These are phyloP conservation scores for Venturia oleaginea DNA, from an alignment of 2,329 filamentous ascomycete genomes.

Conservation along the genomic window DNA sequence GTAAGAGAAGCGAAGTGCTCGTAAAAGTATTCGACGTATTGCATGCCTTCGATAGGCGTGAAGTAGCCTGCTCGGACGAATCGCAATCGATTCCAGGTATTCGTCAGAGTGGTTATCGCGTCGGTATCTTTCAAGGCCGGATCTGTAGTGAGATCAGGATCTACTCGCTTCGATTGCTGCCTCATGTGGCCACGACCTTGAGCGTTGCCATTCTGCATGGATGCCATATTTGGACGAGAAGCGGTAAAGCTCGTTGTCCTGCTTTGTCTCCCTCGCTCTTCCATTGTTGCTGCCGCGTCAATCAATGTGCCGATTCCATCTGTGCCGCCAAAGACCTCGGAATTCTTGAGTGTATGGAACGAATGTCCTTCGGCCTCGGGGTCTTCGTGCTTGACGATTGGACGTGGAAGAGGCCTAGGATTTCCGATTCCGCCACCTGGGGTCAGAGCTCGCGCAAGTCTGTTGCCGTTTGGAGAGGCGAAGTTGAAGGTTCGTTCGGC, in stretches of 20 bases:
- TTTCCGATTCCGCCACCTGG: neutral
- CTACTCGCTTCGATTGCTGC: neutral
- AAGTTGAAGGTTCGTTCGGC: constrained; percentile 15
- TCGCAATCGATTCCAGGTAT: constrained; percentile 79
- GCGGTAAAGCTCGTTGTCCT: neutral
- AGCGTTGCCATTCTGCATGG: neutral
- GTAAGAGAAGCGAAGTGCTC: constrained; percentile 83
- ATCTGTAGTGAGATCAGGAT: neutral
- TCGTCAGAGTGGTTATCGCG: neutral
- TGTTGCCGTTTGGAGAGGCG: constrained; percentile 15
- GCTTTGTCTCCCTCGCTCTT: neutral
- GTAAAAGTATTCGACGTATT: constrained; percentile 95
- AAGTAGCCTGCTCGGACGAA: constrained; percentile 98
- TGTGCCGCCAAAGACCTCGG: constrained; percentile 2
- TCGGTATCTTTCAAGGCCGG: neutral
- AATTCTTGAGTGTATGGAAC: neutral
- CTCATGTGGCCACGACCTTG: neutral
- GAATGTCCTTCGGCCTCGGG: constrained; percentile 6
- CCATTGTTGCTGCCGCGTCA: constrained; percentile 5
- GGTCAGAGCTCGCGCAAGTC: neutral
- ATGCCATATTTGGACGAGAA: neutral
- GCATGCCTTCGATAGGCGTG: constrained; percentile 83
- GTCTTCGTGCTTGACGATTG: neutral
- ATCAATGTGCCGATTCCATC: constrained; percentile 9
- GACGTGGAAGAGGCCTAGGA: neutral